A percentile compares a stretch with the other conserved stretches of the same genome.
These are phyloP conservation scores for Penicillium sp. DNA, from an alignment of 2,329 filamentous ascomycete genomes.

Conservation along the genomic window DNA sequence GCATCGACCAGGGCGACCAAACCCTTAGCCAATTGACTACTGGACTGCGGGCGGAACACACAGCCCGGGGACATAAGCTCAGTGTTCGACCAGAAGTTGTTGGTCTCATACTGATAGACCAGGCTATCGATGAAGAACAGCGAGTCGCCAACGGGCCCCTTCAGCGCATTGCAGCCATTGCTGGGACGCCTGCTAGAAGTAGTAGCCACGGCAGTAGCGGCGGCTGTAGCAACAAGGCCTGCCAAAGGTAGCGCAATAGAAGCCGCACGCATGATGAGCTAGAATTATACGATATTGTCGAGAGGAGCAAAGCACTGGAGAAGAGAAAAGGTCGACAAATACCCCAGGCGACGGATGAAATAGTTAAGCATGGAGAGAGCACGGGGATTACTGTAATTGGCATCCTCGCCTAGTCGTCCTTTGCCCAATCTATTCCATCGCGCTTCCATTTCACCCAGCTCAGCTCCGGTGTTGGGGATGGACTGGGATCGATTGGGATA, in stretches of 20 bases:
- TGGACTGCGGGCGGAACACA: constrained; percentile 42
- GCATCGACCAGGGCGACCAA: constrained; percentile 30
- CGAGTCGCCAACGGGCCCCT: constrained; percentile 23
- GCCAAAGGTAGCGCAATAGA: constrained; percentile 26
- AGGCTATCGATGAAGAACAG: constrained; percentile 31
- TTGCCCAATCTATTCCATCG: constrained; percentile 6
- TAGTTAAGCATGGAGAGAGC: neutral
- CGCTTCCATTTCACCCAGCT: neutral
- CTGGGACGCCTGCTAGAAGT: constrained; percentile 7
- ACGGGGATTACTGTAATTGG: constrained; percentile 8
- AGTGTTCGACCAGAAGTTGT: constrained; percentile 46
- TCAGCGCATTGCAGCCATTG: constrained; percentile 30
- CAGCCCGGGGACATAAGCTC: constrained; percentile 42
- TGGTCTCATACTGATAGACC: constrained; percentile 41
- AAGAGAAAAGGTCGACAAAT: neutral
- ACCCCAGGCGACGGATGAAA: neutral
- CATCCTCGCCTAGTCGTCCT: neutral
- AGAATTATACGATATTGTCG: neutral
- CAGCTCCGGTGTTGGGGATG: constrained; percentile 12
- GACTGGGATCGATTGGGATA: constrained; percentile 5
- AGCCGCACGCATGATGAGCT: constrained; percentile 28
- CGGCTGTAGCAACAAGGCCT: constrained; percentile 9
- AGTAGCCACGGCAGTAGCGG: constrained; percentile 11
- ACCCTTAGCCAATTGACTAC: constrained; percentile 34
- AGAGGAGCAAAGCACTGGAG: neutral